Conservation (phyloP, 208 protist genomes). For the Trypanosoma scelopori region DNA sequence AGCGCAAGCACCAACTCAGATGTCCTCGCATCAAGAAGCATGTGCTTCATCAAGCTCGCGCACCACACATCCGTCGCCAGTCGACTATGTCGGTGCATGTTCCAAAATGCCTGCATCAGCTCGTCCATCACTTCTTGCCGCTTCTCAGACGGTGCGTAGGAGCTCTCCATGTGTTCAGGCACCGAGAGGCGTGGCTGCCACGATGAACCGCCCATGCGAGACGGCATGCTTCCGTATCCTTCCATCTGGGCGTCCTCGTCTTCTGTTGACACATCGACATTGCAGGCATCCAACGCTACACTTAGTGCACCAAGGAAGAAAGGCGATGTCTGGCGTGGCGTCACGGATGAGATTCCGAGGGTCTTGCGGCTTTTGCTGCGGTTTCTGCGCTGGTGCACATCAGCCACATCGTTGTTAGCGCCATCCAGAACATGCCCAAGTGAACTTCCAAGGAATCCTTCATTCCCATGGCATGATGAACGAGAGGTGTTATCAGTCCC, state of each 20-base stretch:
- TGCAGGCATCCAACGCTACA: slow-evolving; percentile 20
- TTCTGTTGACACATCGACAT: background rate
- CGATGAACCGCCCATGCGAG: background rate
- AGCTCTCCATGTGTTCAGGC: too few species aligned
- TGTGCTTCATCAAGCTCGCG: slow-evolving; percentile 30
- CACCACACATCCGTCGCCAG: slow-evolving; percentile 37
- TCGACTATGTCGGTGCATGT: slow-evolving; percentile 33
- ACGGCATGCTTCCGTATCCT: background rate
- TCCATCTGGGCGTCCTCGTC: slow-evolving; percentile 1
- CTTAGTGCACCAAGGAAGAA: slow-evolving; percentile 32
- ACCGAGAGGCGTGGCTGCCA: too few species aligned
- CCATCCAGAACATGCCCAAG: background rate
- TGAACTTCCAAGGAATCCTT: background rate
- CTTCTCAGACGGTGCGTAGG: background rate
- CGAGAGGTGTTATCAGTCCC: background rate
- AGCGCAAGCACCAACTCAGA: slow-evolving; percentile 22
- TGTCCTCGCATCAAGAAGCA: slow-evolving; percentile 30
- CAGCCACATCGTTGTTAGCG: background rate
- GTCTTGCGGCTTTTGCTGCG: too few species aligned
- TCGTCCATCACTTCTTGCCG: slow-evolving; percentile 12
- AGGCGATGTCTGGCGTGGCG: background rate
- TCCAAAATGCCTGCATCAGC: slow-evolving; percentile 44
- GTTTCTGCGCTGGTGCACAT: background rate
- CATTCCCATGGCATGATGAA: background rate
- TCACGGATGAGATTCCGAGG: background rate